Conservation (phyloP, 2,329 filamentous ascomycete species). For the Cytospora piceae region DNA sequence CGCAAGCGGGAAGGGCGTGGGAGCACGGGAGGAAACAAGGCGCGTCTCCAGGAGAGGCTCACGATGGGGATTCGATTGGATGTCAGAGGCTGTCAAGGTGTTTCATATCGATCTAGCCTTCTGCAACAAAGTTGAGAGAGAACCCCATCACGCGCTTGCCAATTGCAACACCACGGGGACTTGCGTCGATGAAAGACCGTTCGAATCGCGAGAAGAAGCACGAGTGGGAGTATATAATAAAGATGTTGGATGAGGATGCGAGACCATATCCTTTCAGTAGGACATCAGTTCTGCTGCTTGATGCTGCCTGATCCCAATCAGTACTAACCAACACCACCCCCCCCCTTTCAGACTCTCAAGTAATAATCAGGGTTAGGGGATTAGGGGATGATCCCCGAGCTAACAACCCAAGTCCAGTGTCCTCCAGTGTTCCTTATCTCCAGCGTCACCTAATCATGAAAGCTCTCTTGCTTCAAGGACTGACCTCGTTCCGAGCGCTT, state of each 20-base stretch:
- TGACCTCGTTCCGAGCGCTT: not conserved
- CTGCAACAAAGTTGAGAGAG: slow-evolving; percentile 27
- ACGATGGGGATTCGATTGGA: slow-evolving; percentile 35
- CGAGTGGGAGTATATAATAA: not conserved
- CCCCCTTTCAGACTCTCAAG: not conserved
- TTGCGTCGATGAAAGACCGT: not conserved
- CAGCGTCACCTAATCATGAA: not conserved
- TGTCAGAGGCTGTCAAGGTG: slow-evolving; percentile 32
- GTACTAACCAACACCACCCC: not conserved
- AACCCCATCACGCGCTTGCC: slow-evolving; percentile 29
- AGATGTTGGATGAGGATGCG: not conserved
- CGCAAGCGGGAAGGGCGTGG: not conserved
- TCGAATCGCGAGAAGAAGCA: not conserved
- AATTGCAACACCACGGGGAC: not conserved
- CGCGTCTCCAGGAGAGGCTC: slow-evolving; percentile 33
- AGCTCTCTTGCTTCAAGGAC: not conserved
- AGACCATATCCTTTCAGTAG: too few species aligned
- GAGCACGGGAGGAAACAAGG: slow-evolving; percentile 16
- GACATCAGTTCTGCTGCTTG: too few species aligned
- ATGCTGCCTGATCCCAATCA: too few species aligned
- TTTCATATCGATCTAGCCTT: slow-evolving; percentile 37
- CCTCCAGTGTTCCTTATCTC: not conserved
- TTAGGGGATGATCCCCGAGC: not conserved
- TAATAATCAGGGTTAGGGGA: not conserved
- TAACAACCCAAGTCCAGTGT: not conserved